A percentile compares a stretch with the other conserved stretches of the same genome.
phyloP scores from a whole-genome alignment of 805 yeast genomes.

The Saturnispora ahearnii region DNA sequence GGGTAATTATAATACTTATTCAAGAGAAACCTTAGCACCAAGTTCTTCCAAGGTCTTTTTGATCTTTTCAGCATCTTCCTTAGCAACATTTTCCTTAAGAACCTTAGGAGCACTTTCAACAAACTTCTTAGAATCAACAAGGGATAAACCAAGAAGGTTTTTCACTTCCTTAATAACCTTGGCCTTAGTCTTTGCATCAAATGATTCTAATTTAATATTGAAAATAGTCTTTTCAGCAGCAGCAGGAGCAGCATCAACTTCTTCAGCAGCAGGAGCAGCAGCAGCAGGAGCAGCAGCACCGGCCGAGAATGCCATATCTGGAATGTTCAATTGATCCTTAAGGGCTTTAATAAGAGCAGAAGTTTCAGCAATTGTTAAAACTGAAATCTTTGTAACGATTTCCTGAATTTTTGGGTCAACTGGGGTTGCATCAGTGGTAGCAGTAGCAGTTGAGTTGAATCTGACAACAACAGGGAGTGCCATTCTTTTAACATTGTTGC shows the following conservation, averaged over 20 bases:
- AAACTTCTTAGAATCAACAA: constrained; percentile 95
- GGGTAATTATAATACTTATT: constrained; percentile 38
- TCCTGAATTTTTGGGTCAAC: constrained; percentile 82
- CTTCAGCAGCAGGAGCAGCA: constrained; percentile 58
- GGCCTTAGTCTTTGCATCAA: constrained; percentile 92
- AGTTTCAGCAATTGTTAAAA: constrained; percentile 87
- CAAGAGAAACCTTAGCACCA: constrained; percentile 89
- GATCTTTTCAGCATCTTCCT: constrained; percentile 95
- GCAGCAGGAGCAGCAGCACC: constrained; percentile 53
- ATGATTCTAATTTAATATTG: constrained; percentile 82
- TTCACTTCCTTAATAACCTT: constrained; percentile 97
- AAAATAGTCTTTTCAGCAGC: constrained; percentile 91
- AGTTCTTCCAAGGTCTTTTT: constrained; percentile 86
- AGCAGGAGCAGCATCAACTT: constrained; percentile 66
- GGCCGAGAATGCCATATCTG: constrained; percentile 83
- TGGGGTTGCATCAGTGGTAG: constrained; percentile 28
- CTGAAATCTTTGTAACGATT: constrained; percentile 86
- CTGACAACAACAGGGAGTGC: constrained; percentile 25
- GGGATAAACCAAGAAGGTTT: constrained; percentile 77
- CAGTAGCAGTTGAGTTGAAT: constrained; percentile 40
- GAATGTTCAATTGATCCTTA: constrained; percentile 76
- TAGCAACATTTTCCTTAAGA: constrained; percentile 88
- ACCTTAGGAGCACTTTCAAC: constrained; percentile 97
- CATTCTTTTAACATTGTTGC: neutral
- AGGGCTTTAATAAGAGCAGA: constrained; percentile 76